Conservation (phyloP, 1,284 basidiomycete species). For the Tylopilus sp. region DNA sequence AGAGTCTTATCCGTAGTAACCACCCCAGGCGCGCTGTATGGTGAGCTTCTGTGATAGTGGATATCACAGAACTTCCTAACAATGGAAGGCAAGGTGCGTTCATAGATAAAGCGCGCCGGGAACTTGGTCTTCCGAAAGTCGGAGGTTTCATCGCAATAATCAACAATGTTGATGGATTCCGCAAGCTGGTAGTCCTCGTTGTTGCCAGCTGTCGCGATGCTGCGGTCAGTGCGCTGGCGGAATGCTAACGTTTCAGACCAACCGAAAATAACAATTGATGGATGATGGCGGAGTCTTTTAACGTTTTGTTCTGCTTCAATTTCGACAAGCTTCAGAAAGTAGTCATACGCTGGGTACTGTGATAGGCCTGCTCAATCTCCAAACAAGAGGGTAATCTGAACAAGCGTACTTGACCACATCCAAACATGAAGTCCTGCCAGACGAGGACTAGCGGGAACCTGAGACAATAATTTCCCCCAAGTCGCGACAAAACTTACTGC, state of each 20-base stretch:
- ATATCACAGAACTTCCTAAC: conserved; percentile 63
- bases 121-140: conserved; percentile 83
- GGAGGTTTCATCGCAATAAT: conserved; percentile 77
- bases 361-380: conserved; percentile 1
- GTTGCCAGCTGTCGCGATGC: conserved; percentile 65
- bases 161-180: conserved; percentile 71
- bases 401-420: conserved; percentile 63
- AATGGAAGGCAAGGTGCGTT: conserved; percentile 71
- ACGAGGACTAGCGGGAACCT: conserved; percentile 58
- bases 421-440: conserved; percentile 90
- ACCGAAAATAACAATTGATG: conserved; percentile 82
- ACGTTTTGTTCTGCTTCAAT: conserved; percentile 73
- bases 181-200: conserved; percentile 89
- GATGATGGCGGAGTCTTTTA: conserved; percentile 70
- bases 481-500: conserved; percentile 46
- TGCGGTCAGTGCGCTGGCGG: conserved; percentile 3
- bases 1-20: conserved; percentile 69
- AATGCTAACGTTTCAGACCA: conserved; percentile 23
- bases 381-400: conserved; percentile 6
- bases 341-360: conserved; percentile 74
- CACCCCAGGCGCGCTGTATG: conserved; percentile 80
- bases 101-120: conserved; percentile 86
- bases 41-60: conserved; percentile 79
- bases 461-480: background rate
- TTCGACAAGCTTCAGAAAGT: conserved; percentile 62